Percentiles rank a stretch among this genome's conserved stretches.
These are phyloP conservation scores for Earliella scabrosa DNA, from an alignment of 1,284 basidiomycete species.

Conservation along the genomic window DNA sequence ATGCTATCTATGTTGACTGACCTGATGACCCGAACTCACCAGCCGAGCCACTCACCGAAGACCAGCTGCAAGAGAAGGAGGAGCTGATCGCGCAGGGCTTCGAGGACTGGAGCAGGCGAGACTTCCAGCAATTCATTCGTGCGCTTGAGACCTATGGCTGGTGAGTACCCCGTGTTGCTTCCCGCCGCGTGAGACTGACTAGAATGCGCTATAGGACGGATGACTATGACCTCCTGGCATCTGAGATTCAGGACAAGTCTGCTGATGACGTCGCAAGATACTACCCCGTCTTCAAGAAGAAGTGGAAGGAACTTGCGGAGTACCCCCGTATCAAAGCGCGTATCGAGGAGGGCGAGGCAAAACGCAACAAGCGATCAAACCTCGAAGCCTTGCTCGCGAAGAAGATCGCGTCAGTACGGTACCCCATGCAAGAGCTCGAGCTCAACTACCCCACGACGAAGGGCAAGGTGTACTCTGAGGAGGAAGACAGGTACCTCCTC, in stretches of 20 bases:
- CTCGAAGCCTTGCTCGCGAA: conserved; percentile 77
- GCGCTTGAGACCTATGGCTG: conserved; percentile 90
- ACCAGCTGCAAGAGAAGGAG: conserved; percentile 84
- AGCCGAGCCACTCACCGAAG: conserved; percentile 90
- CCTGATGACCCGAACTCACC: not conserved
- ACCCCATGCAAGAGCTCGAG: conserved; percentile 95
- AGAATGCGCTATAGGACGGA: conserved; percentile 69
- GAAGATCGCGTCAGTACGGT: conserved; percentile 83
- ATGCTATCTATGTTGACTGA: not conserved
- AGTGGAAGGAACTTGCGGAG: conserved; percentile 88
- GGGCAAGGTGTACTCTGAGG: conserved; percentile 95
- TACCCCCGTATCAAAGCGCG: conserved; percentile 82
- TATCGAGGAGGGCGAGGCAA: conserved; percentile 84
- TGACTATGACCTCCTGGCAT: conserved; percentile 76
- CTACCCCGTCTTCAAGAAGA: conserved; percentile 87
- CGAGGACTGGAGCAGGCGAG: conserved; percentile 88
- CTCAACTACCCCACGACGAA: conserved; percentile 95
- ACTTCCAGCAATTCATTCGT: conserved; percentile 92
- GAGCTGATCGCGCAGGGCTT: conserved; percentile 82
- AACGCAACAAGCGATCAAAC: conserved; percentile 85
- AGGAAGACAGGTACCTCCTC: conserved; percentile 95
- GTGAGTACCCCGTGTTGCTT: conserved; percentile 42
- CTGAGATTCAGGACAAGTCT: conserved; percentile 88
- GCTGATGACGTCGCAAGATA: conserved; percentile 84
- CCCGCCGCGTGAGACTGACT: too few relatives aligned